phyloP scores from a whole-genome alignment of 1,284 basidiomycete species.

The Microbotryum violaceum region DNA sequence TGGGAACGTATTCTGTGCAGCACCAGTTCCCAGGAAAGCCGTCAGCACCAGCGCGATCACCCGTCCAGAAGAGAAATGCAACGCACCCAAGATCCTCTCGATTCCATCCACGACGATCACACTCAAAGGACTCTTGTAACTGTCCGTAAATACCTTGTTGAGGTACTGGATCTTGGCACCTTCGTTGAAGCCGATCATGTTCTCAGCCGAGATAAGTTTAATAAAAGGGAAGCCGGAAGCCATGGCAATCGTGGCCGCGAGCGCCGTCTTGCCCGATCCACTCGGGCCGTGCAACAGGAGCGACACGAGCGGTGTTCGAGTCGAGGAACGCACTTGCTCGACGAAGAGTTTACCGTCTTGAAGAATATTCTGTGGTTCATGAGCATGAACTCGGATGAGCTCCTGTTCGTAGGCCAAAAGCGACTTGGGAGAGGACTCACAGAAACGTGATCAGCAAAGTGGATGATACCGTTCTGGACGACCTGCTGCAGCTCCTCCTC shows the following conservation, averaged over 20 bases:
- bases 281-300: constrained; percentile 81
- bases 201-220: constrained; percentile 92
- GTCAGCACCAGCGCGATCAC: background rate
- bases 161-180: constrained; percentile 84
- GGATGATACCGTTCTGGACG: constrained; percentile 95
- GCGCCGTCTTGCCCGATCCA: constrained; percentile 88
- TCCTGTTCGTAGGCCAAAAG: constrained; percentile 70
- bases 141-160: constrained; percentile 89
- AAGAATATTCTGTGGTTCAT: constrained; percentile 59
- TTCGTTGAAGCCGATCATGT: constrained; percentile 93
- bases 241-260: constrained; percentile 91
- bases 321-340: constrained; percentile 86
- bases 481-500: constrained; percentile 94
- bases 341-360: constrained; percentile 87
- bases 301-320: constrained; percentile 85
- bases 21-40: background rate
- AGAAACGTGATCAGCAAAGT: constrained; percentile 67
- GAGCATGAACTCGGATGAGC: constrained; percentile 49
- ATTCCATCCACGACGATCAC: constrained; percentile 95
- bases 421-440: constrained; percentile 46
- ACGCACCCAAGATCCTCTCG: constrained; percentile 74
- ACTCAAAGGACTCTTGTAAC: constrained; percentile 93
- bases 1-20: constrained; percentile 82
- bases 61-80: background rate
- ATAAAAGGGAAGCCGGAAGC: constrained; percentile 93